Base-by-base conservation (phyloP, 176 grass and related monocot species). In the Cenchrus purpureus region DNA sequence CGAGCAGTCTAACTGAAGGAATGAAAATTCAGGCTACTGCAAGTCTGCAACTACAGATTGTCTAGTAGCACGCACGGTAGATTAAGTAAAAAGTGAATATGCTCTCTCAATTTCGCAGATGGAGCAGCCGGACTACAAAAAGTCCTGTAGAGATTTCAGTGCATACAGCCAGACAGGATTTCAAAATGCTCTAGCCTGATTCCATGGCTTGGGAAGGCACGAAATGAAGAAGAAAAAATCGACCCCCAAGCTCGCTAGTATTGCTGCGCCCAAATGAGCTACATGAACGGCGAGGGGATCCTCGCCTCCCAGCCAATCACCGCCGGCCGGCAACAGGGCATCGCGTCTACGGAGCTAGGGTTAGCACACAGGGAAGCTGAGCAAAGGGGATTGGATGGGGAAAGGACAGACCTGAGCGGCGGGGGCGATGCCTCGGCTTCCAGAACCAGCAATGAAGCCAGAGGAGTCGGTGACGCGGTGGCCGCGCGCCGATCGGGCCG, bases 371-470 rank as follows among this genome's bases (percentile, higher is more conserved):
- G 37, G 22, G 22, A 53, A 52, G 25, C 12, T 8, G 12, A 51
- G n/a, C 7, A 10, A 32, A 9, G 71, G 48, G 22, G 56, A 8
- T 19, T 6, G 73, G 15, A 56, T 9, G 14, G 28, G 51, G 49
- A 10, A 75, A 16, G 32, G 65, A 9, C 65, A 32, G 15, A 75
- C 73, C 73, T 75, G 73, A 6, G 22, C 29, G 51, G 51, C 28
- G 51, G 73, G 50, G 14, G 29, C 9, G 32, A 40, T 75, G n/a
- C 59, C n/a, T 62, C 59, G 59, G 73, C 51, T 75, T 75, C 29
- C 73, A 32, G 52, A 4, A 16, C 15, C 16, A 9, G 8, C 8
- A 3, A 34, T 11, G 31, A 51, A 1, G 29, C 29, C 73, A 2
- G 59, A 25, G n/a, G 3, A 2, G 59, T 62, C 59, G 5, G 9